These are phyloP conservation scores for Lipomyces sp. DNA, from an alignment of 805 yeast genomes.

Conservation along the genomic window DNA sequence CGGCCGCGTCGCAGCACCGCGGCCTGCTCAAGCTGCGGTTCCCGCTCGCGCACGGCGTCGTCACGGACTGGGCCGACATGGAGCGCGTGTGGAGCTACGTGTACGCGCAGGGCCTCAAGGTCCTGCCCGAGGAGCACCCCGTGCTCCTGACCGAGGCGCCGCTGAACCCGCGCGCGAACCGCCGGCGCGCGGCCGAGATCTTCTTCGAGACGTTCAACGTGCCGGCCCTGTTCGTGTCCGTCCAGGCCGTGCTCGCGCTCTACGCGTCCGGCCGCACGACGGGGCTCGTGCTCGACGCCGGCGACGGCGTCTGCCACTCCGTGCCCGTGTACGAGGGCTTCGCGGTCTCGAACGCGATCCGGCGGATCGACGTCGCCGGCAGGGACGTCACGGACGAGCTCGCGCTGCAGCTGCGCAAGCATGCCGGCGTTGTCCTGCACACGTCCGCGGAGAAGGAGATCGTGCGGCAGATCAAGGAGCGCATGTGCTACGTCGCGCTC, in stretches of 20 bases:
- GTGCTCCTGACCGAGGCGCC: slow-evolving; percentile 87
- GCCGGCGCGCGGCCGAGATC: slow-evolving; percentile 60
- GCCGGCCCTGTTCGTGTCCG: slow-evolving; percentile 69
- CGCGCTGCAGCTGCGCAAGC: slow-evolving; percentile 61
- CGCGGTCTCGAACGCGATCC: slow-evolving; percentile 65
- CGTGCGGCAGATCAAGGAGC: slow-evolving; percentile 73
- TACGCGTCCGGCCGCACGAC: slow-evolving; percentile 90
- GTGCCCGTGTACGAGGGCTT: slow-evolving; percentile 93
- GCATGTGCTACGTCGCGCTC: slow-evolving; percentile 59
- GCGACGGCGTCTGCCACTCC: slow-evolving; percentile 86
- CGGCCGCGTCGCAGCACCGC: slow-evolving; percentile 62
- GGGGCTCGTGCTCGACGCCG: slow-evolving; percentile 85
- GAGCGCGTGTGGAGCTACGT: slow-evolving; percentile 75
- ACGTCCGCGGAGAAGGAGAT: slow-evolving; percentile 81
- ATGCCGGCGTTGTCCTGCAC: slow-evolving; percentile 58
- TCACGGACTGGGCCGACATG: slow-evolving; percentile 82
- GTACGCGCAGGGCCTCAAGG: slow-evolving; percentile 54
- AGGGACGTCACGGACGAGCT: slow-evolving; percentile 77
- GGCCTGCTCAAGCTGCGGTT: slow-evolving; percentile 70
- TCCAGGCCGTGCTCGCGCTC: slow-evolving; percentile 76
- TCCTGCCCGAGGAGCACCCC: slow-evolving; percentile 69
- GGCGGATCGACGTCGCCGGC: slow-evolving; percentile 80
- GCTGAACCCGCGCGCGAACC: slow-evolving; percentile 60
- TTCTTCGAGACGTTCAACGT: slow-evolving; percentile 69
- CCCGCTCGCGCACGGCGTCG: slow-evolving; percentile 78